phyloP scores from a whole-genome alignment of 805 yeast species.

The Saturnispora sekii region DNA sequence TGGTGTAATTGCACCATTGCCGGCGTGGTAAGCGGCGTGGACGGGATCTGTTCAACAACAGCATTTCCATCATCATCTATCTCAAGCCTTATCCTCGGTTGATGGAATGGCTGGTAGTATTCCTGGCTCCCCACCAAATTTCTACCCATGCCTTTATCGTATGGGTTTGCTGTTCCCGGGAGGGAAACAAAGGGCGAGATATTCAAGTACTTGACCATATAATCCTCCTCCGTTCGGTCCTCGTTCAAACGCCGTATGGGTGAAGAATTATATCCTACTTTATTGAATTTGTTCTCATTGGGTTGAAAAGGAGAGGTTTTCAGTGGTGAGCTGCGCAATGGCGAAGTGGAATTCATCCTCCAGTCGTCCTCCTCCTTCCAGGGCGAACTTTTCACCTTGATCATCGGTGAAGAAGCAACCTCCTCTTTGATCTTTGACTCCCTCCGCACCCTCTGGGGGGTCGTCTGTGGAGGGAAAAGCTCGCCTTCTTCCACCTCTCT shows the following conservation, averaged over 20 bases:
- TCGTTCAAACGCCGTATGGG: not conserved
- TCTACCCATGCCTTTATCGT: not conserved
- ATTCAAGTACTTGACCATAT: constrained; percentile 8
- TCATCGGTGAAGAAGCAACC: not conserved
- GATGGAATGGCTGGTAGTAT: not conserved
- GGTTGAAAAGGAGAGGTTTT: constrained; percentile 22
- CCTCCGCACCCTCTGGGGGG: too few relatives aligned
- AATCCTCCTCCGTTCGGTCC: constrained; percentile 7
- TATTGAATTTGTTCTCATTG: not conserved
- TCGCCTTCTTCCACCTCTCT: too few relatives aligned
- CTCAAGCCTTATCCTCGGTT: not conserved
- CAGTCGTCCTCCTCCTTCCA: not conserved
- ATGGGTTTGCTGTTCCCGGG: constrained; percentile 3
- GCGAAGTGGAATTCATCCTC: constrained; percentile 6
- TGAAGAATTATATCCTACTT: constrained; percentile 1
- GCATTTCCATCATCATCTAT: not conserved
- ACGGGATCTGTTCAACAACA: not conserved
- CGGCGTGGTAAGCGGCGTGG: too few relatives aligned
- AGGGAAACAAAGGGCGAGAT: constrained; percentile 9
- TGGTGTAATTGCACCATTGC: too few relatives aligned
- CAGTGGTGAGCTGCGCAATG: constrained; percentile 17
- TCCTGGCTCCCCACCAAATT: not conserved
- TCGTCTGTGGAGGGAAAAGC: too few relatives aligned
- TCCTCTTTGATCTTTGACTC: too few relatives aligned
- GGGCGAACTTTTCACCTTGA: not conserved